These are phyloP conservation scores for Dictyostelium brefeldianum DNA, from an alignment of 78 protist genomes.

Conservation along the genomic window DNA sequence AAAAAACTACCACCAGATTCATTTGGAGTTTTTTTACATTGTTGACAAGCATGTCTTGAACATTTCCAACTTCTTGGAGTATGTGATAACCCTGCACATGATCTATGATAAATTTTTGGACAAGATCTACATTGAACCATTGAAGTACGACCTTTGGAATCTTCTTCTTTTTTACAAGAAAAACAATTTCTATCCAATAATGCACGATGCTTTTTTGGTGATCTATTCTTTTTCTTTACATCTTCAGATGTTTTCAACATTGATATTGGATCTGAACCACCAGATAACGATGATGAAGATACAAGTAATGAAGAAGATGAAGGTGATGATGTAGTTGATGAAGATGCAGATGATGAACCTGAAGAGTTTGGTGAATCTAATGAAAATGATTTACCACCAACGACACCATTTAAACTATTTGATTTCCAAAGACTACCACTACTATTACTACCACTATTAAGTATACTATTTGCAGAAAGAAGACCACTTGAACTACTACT, in stretches of 20 bases:
- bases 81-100: slow-evolving; percentile 63
- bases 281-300: neutral
- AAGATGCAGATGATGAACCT: neutral
- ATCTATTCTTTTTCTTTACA: slow-evolving; percentile 40
- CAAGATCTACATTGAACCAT: slow-evolving; percentile 78
- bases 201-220: slow-evolving; percentile 42
- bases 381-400: neutral
- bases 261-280: slow-evolving; percentile 5
- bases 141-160: slow-evolving; percentile 48
- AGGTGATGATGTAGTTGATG: neutral
- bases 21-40: slow-evolving; percentile 65
- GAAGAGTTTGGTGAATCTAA: neutral
- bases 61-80: slow-evolving; percentile 80
- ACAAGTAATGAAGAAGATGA: neutral
- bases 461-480: neutral
- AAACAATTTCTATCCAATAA: slow-evolving; percentile 56
- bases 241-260: neutral
- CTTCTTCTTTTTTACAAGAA: slow-evolving; percentile 66
- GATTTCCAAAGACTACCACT: neutral
- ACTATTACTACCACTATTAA: neutral
- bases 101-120: slow-evolving; percentile 65
- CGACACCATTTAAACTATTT: slow-evolving; percentile 2
- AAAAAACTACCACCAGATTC: slow-evolving; percentile 74
- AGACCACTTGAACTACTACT: neutral
- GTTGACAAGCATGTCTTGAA: slow-evolving; percentile 46